These are phyloP conservation scores for Chlorella sp. DNA, from an alignment of 139 green algal genomes.

Conservation along the genomic window DNA sequence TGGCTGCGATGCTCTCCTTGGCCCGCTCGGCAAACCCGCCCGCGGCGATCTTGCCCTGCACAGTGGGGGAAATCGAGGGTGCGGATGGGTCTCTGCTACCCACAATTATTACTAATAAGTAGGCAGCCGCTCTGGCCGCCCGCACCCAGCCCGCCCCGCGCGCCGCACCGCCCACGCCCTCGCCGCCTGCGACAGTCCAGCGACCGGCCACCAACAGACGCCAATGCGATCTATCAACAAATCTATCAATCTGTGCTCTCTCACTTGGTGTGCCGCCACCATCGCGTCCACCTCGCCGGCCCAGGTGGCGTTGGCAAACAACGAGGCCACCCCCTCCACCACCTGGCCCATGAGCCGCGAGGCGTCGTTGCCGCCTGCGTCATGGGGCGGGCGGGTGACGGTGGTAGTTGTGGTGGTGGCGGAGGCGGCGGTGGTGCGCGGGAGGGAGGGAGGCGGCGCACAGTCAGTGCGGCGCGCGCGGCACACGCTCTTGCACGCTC, in stretches of 20 bases:
- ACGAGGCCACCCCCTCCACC: conserved; percentile 29
- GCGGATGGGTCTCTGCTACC: too few relatives aligned
- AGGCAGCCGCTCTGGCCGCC: neutral
- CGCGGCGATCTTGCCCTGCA: conserved; percentile 19
- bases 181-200: neutral
- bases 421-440: neutral
- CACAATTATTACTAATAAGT: neutral
- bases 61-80: neutral
- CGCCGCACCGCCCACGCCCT: neutral
- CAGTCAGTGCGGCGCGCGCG: too few relatives aligned
- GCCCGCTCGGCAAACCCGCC: conserved; percentile 34
- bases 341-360: conserved; percentile 26
- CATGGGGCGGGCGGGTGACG: neutral
- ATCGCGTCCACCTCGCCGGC: conserved; percentile 34
- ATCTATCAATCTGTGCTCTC: neutral
- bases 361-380: conserved; percentile 29
- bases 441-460: neutral
- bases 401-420: neutral
- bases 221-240: too few relatives aligned
- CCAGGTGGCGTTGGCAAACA: conserved; percentile 19
- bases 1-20: conserved; percentile 45
- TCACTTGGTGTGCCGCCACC: conserved; percentile 15
- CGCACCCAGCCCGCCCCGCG: neutral
- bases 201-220: too few relatives aligned
- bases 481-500: too few relatives aligned